phyloP scores from a whole-genome alignment of 2,329 filamentous ascomycete species.

The Curvularia sp. region DNA sequence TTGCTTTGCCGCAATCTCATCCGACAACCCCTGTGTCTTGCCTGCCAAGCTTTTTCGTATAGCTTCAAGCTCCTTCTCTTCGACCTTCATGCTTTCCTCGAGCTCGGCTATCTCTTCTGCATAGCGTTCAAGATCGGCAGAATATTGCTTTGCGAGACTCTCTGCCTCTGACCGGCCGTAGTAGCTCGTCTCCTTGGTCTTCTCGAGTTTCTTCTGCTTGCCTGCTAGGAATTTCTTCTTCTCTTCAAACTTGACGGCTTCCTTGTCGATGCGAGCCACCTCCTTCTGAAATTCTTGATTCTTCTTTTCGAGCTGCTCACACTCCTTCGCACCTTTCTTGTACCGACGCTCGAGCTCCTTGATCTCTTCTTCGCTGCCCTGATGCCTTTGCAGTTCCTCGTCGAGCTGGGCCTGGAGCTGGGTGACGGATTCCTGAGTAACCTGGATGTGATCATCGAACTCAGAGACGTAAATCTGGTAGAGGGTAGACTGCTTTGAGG shows the following conservation, averaged over 20 bases:
- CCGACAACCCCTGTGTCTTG: slow-evolving; percentile 93
- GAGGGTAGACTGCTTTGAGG: slow-evolving; percentile 85
- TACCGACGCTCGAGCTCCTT: slow-evolving; percentile 87
- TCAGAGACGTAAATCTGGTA: slow-evolving; percentile 93
- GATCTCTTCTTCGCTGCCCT: slow-evolving; percentile 88
- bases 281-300: slow-evolving; percentile 83
- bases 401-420: slow-evolving; percentile 89
- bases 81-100: slow-evolving; percentile 76
- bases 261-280: slow-evolving; percentile 91
- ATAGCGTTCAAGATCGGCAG: slow-evolving; percentile 78
- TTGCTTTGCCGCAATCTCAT: slow-evolving; percentile 90
- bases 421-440: slow-evolving; percentile 87
- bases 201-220: slow-evolving; percentile 95
- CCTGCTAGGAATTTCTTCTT: slow-evolving; percentile 91
- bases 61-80: slow-evolving; percentile 81
- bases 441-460: slow-evolving; percentile 84
- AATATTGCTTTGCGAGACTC: slow-evolving; percentile 78
- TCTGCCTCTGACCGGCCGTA: slow-evolving; percentile 76
- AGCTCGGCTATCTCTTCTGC: slow-evolving; percentile 76
- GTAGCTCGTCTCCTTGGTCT: slow-evolving; percentile 79
- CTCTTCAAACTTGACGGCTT: slow-evolving; percentile 96
- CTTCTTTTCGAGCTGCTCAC: slow-evolving; percentile 81
- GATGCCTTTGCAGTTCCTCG: slow-evolving; percentile 87
- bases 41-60: slow-evolving; percentile 90
- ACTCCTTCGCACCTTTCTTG: slow-evolving; percentile 81